A percentile compares a stretch with the other conserved stretches of the same genome.
Evolutionary conservation across 257 asterid species (phyloP).

Genomic region (Cynanchum wilfordii): DNA sequence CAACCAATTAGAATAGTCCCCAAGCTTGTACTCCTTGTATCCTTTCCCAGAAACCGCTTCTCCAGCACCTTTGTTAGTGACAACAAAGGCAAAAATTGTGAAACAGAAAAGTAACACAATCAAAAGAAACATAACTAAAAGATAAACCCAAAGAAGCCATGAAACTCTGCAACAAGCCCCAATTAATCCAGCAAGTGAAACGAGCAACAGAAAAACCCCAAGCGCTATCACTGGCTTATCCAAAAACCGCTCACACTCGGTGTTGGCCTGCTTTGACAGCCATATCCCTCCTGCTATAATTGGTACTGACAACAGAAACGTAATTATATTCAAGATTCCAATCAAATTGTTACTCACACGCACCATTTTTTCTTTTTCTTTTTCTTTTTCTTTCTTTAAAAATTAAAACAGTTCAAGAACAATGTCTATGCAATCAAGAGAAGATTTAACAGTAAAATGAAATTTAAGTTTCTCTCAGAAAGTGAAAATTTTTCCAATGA

Average conservation of each 20-base stretch:
- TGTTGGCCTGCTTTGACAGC: slow-evolving; percentile 61
- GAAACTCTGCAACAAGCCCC: slow-evolving; percentile 79
- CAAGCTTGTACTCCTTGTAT: slow-evolving; percentile 73
- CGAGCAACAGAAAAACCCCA: slow-evolving; percentile 64
- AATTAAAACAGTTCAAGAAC: no score
- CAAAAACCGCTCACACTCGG: slow-evolving; percentile 78
- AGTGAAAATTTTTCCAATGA: not conserved
- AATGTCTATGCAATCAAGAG: not conserved
- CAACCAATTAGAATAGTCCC: slow-evolving; percentile 82
- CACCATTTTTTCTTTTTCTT: slow-evolving; percentile 38
- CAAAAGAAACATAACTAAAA: slow-evolving; percentile 73
- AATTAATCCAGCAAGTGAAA: slow-evolving; percentile 73
- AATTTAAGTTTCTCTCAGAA: not conserved
- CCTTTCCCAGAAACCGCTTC: slow-evolving; percentile 50
- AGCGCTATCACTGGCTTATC: slow-evolving; percentile 68
- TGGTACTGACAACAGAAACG: slow-evolving; percentile 65
- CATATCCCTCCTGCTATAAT: slow-evolving; percentile 78
- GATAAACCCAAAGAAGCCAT: slow-evolving; percentile 76
- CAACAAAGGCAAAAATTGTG: slow-evolving; percentile 90
- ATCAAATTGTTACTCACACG: slow-evolving; percentile 70
- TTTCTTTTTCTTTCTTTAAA: no score
- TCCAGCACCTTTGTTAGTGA: slow-evolving; percentile 86
- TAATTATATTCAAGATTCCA: slow-evolving; percentile 57
- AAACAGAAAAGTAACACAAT: slow-evolving; percentile 59
- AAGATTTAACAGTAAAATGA: not conserved